phyloP scores from a whole-genome alignment of 2,329 filamentous ascomycete species.

The Ascochyta fabae region DNA sequence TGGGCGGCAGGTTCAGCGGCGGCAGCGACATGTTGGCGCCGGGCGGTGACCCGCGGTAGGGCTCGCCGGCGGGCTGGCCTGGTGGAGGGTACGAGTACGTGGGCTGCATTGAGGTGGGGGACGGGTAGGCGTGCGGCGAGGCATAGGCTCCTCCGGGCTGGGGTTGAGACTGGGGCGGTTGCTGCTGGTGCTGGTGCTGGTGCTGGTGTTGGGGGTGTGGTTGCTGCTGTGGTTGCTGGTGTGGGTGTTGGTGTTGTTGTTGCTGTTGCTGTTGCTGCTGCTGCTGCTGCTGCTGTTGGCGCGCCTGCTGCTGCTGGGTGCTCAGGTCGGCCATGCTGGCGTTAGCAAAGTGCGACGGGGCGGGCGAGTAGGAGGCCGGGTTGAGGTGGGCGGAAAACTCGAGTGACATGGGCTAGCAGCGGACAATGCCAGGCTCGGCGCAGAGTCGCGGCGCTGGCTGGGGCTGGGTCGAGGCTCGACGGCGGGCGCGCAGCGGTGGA shows the following conservation, averaged over 20 bases:
- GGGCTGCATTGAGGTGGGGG: conserved; percentile 55
- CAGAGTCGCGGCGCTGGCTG: conserved; percentile 23
- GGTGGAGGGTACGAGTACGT: conserved; percentile 58
- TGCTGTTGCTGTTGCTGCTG: conserved; percentile 31
- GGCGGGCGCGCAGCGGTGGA: no score
- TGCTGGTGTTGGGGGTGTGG: conserved; percentile 26
- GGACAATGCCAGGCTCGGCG: conserved; percentile 32
- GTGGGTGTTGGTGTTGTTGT: conserved; percentile 27
- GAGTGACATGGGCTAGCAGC: conserved; percentile 44
- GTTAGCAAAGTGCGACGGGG: conserved; percentile 41
- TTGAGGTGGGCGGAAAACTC: conserved; percentile 33
- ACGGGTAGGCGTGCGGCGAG: conserved; percentile 58
- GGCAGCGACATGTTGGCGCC: conserved; percentile 53
- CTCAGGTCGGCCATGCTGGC: conserved; percentile 45
- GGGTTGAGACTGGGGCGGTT: conserved; percentile 19
- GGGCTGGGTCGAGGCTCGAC: not conserved
- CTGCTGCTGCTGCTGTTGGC: conserved; percentile 26
- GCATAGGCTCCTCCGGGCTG: conserved; percentile 48
- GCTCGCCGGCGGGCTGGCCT: conserved; percentile 47
- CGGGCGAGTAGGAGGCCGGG: conserved; percentile 42
- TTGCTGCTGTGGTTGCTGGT: conserved; percentile 22
- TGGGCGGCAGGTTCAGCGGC: conserved; percentile 58
- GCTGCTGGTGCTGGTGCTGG: conserved; percentile 25
- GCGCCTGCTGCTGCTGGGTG: conserved; percentile 37
- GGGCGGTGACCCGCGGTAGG: conserved; percentile 56